Evolutionary conservation across 805 yeast species (phyloP).

Genomic region (Candida glaebosa): DNA sequence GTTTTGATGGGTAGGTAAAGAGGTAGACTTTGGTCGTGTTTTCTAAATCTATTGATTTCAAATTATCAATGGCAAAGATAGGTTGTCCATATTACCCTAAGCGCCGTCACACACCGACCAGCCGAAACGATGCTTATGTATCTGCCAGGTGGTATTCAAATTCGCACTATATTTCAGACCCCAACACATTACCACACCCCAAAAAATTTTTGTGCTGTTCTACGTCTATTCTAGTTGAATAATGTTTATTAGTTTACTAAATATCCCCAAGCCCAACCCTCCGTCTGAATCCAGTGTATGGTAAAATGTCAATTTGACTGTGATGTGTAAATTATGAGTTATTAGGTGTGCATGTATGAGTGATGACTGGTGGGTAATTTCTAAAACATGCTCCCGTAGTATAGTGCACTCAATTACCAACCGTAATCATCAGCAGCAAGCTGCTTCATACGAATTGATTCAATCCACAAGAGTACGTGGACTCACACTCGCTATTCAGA

Average conservation of each 20-base stretch:
- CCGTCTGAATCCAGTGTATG: slow-evolving; percentile 3
- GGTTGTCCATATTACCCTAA: too few relatives aligned
- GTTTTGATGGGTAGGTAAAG: too few relatives aligned
- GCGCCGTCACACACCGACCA: too few relatives aligned
- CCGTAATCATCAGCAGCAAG: not conserved
- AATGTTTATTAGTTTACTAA: slow-evolving; percentile 2
- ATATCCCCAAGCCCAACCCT: slow-evolving; percentile 4
- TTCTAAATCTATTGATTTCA: too few relatives aligned
- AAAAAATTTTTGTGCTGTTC: not conserved
- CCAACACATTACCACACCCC: too few relatives aligned
- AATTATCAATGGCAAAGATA: too few relatives aligned
- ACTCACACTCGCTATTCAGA: slow-evolving; percentile 4
- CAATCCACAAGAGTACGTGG: slow-evolving; percentile 2
- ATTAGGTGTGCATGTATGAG: not conserved
- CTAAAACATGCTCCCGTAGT: slow-evolving; percentile 3
- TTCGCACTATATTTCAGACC: too few relatives aligned
- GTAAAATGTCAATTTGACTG: not conserved
- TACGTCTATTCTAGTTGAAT: not conserved
- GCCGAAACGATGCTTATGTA: too few relatives aligned
- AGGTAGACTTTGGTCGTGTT: too few relatives aligned
- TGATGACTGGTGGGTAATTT: slow-evolving; percentile 1
- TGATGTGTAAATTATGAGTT: not conserved
- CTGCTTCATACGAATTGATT: not conserved
- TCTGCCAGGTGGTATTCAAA: too few relatives aligned
- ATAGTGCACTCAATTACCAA: not conserved